Percentiles rank a stretch among this genome's conserved stretches.
These are phyloP conservation scores for Pseudogymnoascus sp. DNA, from an alignment of 2,329 filamentous ascomycete species.

Conservation along the genomic window DNA sequence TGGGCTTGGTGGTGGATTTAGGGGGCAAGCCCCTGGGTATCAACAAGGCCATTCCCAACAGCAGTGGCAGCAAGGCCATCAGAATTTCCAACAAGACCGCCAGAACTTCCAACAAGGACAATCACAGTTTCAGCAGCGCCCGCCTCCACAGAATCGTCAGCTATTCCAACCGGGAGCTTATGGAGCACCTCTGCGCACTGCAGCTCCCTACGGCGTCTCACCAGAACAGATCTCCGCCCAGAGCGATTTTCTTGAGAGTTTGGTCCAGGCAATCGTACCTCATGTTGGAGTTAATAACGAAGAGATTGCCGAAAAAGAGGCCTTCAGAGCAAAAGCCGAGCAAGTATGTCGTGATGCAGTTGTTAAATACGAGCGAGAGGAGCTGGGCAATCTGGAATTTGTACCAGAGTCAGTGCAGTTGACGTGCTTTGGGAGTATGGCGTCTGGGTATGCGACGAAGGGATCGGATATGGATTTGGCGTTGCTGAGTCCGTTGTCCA, in stretches of 20 bases:
- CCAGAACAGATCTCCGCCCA: slow-evolving; percentile 43
- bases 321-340: slow-evolving; percentile 59
- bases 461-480: slow-evolving; percentile 89
- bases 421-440: slow-evolving; percentile 73
- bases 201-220: slow-evolving; percentile 12
- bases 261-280: slow-evolving; percentile 33
- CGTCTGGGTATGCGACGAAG: slow-evolving; percentile 78
- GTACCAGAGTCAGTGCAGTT: slow-evolving; percentile 53
- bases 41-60: background rate
- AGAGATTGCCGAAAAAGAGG: slow-evolving; percentile 64
- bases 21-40: background rate
- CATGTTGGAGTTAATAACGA: slow-evolving; percentile 47
- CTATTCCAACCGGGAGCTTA: slow-evolving; percentile 23
- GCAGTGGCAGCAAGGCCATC: slow-evolving; percentile 4
- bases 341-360: slow-evolving; percentile 54
- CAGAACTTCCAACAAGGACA: background rate
- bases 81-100: background rate
- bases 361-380: slow-evolving; percentile 40
- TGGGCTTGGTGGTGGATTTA: background rate
- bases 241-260: slow-evolving; percentile 39
- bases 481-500: slow-evolving; percentile 58
- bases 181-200: slow-evolving; percentile 12
- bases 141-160: slow-evolving; percentile 23
- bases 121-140: background rate
- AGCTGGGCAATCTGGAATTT: slow-evolving; percentile 38